phyloP scores from a whole-genome alignment of 2,329 filamentous ascomycete species.

The Immersiporthe knoxdaviesiana region DNA sequence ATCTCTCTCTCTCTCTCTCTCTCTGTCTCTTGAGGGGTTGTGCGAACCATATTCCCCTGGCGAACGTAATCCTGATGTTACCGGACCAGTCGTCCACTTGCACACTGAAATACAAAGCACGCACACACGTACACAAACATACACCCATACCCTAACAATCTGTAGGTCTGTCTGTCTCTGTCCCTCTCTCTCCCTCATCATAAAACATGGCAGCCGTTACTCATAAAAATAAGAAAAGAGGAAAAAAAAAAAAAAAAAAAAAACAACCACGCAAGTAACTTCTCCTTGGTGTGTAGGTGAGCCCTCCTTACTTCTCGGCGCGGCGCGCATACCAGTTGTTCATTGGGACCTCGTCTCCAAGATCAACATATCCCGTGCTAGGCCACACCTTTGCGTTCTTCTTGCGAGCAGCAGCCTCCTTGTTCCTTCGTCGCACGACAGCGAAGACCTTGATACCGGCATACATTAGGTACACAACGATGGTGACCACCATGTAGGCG shows the following conservation, averaged over 20 bases:
- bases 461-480: constrained; percentile 52
- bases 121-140: not conserved
- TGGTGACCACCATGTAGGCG: constrained; percentile 60
- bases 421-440: constrained; percentile 15
- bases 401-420: not conserved
- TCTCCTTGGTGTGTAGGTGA: not conserved
- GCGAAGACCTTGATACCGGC: constrained; percentile 38
- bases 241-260: not conserved
- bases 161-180: not conserved
- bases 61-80: not conserved
- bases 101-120: not conserved
- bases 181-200: not conserved
- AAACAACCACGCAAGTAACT: not conserved
- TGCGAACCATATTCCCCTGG: not conserved
- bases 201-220: not conserved
- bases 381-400: constrained; percentile 15
- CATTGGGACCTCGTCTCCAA: constrained; percentile 22
- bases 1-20: not conserved
- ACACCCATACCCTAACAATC: not conserved
- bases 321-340: constrained; percentile 1
- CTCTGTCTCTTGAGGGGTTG: not conserved
- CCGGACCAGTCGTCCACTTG: not conserved
- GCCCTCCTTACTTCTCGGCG: not conserved
- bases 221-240: not conserved
- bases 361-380: constrained; percentile 18